Evolutionary conservation across 768 basidiomycete genomes (phyloP).

Genomic region (Lanmaoa pseudosensibilis): DNA sequence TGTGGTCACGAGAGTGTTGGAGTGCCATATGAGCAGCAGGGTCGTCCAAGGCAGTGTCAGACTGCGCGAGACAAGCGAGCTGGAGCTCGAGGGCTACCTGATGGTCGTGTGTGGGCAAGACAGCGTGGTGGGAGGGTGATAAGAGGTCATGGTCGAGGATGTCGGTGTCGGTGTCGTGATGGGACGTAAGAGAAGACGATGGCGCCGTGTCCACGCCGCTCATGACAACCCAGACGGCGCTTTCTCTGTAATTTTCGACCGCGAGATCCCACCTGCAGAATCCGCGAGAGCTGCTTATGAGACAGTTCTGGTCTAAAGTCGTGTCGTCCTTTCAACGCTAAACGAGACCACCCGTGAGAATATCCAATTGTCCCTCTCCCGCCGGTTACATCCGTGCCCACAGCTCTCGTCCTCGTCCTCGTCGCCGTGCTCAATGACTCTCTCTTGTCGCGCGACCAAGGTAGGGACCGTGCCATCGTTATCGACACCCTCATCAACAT

Average conservation of each 20-base stretch:
- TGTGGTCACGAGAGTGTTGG: constrained; percentile 32
- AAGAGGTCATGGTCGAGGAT: constrained; percentile 35
- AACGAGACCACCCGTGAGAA: constrained; percentile 24
- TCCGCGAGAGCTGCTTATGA: constrained; percentile 21
- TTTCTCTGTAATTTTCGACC: constrained; percentile 21
- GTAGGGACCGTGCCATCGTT: neutral
- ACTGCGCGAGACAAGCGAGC: constrained; percentile 28
- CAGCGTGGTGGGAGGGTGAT: constrained; percentile 32
- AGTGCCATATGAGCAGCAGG: constrained; percentile 28
- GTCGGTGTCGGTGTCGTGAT: constrained; percentile 31
- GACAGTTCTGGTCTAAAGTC: constrained; percentile 17
- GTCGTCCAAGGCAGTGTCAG: constrained; percentile 30
- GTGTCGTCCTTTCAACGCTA: constrained; percentile 27
- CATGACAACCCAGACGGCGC: constrained; percentile 36
- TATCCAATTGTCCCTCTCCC: neutral
- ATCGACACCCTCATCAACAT: neutral
- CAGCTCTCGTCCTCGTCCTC: neutral
- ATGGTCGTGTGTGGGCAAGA: constrained; percentile 32
- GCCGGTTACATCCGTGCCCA: constrained; percentile 13
- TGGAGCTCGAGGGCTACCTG: constrained; percentile 31
- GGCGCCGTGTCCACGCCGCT: constrained; percentile 42
- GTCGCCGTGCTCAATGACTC: neutral
- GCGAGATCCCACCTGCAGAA: constrained; percentile 22
- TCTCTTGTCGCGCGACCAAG: neutral
- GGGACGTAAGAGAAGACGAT: constrained; percentile 30